Evolutionary conservation across 2,329 filamentous ascomycete genomes (phyloP).

Genomic region (Clarireedia hainanense): DNA sequence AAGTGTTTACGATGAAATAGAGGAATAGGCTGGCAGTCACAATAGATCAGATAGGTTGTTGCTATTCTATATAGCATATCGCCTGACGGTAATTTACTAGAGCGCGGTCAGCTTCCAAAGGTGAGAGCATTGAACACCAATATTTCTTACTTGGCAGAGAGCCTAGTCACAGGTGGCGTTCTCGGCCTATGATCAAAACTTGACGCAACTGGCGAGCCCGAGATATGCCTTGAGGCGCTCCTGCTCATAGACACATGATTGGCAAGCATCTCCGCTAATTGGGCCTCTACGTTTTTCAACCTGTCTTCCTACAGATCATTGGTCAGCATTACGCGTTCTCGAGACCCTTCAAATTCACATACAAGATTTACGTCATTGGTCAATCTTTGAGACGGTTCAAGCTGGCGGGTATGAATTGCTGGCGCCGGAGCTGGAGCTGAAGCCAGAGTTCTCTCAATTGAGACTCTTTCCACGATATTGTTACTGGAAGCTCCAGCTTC

Average conservation of each 20-base stretch:
- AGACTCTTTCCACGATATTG: constrained; percentile 12
- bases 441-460: background rate
- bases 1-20: constrained; percentile 38
- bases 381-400: background rate
- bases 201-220: constrained; percentile 1
- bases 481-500: constrained; percentile 11
- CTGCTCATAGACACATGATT: constrained; percentile 16
- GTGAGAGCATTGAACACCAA: background rate
- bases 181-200: background rate
- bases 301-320: constrained; percentile 21
- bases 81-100: constrained; percentile 31
- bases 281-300: constrained; percentile 22
- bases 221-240: constrained; percentile 8
- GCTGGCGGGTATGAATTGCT: background rate
- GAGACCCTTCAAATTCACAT: background rate
- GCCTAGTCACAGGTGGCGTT: constrained; percentile 1
- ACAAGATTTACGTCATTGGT: constrained; percentile 1
- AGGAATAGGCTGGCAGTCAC: constrained; percentile 42
- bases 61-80: constrained; percentile 33
- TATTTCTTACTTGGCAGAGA: constrained; percentile 11
- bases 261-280: constrained; percentile 24
- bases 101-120: background rate
- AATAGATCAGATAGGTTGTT: constrained; percentile 38
- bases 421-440: background rate
- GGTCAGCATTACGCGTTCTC: background rate